Conservation (phyloP, 73 alveolate genomes). For the Paramecium sonneborni region DNA sequence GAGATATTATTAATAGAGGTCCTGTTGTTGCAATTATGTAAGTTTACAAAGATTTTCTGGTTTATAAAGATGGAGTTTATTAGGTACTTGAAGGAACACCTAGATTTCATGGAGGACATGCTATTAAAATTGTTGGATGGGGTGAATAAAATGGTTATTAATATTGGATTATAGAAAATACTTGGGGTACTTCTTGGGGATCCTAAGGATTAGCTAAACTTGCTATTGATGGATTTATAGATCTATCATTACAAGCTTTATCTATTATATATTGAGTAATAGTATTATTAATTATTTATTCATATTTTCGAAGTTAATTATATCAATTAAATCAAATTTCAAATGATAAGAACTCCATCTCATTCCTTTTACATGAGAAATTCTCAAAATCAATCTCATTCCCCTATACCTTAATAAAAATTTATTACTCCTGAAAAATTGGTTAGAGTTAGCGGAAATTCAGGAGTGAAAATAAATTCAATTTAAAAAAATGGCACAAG, state of each 20-base stretch:
- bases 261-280: not conserved
- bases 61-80: constrained; percentile 78
- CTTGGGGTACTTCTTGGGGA: constrained; percentile 90
- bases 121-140: constrained; percentile 82
- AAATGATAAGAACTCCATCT: constrained; percentile 22
- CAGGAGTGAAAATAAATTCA: constrained; percentile 21
- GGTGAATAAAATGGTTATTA: constrained; percentile 75
- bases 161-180: constrained; percentile 85
- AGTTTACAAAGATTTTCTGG: constrained; percentile 82
- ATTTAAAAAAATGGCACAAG: not conserved
- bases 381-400: not conserved
- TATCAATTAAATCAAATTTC: not conserved
- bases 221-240: not conserved
- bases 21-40: constrained; percentile 88
- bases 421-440: constrained; percentile 41
- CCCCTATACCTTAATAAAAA: constrained; percentile 23
- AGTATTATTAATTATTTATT: not conserved
- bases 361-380: not conserved
- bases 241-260: not conserved
- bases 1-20: constrained; percentile 85
- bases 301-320: not conserved
- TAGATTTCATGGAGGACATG: constrained; percentile 79
- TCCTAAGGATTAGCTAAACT: constrained; percentile 78
- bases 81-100: constrained; percentile 62
- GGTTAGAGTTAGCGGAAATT: constrained; percentile 3